Conservation (phyloP, 2,329 filamentous ascomycete genomes). For the Diaporthe ilicicola region DNA sequence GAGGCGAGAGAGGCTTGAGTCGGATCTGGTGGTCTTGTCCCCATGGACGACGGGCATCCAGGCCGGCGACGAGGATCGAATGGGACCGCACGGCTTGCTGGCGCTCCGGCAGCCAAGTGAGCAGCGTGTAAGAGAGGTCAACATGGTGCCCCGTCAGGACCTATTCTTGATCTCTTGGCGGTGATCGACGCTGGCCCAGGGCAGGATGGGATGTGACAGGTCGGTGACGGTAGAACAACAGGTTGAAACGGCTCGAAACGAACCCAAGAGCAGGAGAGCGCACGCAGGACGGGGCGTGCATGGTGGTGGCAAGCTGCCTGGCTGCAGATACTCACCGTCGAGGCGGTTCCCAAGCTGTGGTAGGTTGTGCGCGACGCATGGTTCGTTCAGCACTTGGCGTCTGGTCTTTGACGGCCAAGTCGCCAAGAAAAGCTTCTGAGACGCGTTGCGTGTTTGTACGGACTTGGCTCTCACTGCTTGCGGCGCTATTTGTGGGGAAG, state of each 20-base stretch:
- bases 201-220: slow-evolving; percentile 23
- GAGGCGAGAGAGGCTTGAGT: background rate
- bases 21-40: background rate
- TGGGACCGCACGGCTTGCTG: slow-evolving; percentile 25
- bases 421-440: slow-evolving; percentile 30
- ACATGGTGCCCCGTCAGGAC: slow-evolving; percentile 11
- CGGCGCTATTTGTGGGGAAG: slow-evolving; percentile 3
- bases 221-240: background rate
- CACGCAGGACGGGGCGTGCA: background rate
- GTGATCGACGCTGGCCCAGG: slow-evolving; percentile 17
- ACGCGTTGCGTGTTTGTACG: slow-evolving; percentile 22
- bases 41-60: background rate
- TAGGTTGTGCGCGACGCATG: background rate
- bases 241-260: slow-evolving; percentile 26
- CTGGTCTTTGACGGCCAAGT: slow-evolving; percentile 28
- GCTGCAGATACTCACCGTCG: background rate
- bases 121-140: slow-evolving; percentile 22
- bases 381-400: slow-evolving; percentile 27
- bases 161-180: slow-evolving; percentile 31
- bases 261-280: slow-evolving; percentile 16
- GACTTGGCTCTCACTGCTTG: slow-evolving; percentile 16
- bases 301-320: background rate
- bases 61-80: background rate
- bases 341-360: background rate
- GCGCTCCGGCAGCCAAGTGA: slow-evolving; percentile 31